Evolutionary conservation across 495 filamentous ascomycete genomes (phyloP).

Genomic region (Penicillium goetzii): DNA sequence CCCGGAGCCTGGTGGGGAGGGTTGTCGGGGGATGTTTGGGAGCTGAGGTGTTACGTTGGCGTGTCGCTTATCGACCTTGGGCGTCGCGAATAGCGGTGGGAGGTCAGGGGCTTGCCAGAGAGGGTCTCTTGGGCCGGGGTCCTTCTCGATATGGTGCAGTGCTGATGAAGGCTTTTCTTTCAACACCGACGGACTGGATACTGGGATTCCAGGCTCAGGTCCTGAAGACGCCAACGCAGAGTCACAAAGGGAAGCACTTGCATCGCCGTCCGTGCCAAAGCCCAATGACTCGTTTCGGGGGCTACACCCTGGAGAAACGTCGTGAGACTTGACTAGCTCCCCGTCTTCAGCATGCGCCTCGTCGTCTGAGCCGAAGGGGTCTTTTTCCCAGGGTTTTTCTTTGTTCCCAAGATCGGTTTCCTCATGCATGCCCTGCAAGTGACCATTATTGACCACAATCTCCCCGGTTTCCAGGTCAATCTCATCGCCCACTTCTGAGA

Average conservation of each 20-base stretch:
- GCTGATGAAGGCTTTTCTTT: conserved; percentile 6
- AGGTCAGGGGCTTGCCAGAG: conserved; percentile 50
- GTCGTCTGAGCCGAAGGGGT: conserved; percentile 13
- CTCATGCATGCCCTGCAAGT: conserved; percentile 62
- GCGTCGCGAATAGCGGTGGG: conserved; percentile 40
- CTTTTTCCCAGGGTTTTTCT: conserved; percentile 24
- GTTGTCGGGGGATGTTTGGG: conserved; percentile 20
- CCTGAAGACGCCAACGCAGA: conserved; percentile 19
- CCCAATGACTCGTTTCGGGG: not conserved
- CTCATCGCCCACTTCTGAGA: conserved; percentile 78
- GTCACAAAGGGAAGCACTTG: conserved; percentile 35
- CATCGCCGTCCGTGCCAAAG: conserved; percentile 13
- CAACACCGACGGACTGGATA: conserved; percentile 2
- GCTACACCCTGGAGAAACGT: not conserved
- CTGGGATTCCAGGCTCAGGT: not conserved
- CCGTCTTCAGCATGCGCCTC: conserved; percentile 6
- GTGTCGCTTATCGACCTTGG: conserved; percentile 27
- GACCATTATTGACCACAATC: conserved; percentile 86
- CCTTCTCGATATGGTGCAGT: conserved; percentile 9
- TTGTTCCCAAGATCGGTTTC: conserved; percentile 52
- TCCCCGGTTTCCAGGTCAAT: conserved; percentile 77
- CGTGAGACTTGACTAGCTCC: conserved; percentile 1
- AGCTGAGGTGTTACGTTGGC: conserved; percentile 22
- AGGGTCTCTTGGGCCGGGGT: conserved; percentile 22
- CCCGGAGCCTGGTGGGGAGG: conserved; percentile 43